Evolutionary conservation across 441 rosid genomes (phyloP).

Genomic region (Populus hybrid): DNA sequence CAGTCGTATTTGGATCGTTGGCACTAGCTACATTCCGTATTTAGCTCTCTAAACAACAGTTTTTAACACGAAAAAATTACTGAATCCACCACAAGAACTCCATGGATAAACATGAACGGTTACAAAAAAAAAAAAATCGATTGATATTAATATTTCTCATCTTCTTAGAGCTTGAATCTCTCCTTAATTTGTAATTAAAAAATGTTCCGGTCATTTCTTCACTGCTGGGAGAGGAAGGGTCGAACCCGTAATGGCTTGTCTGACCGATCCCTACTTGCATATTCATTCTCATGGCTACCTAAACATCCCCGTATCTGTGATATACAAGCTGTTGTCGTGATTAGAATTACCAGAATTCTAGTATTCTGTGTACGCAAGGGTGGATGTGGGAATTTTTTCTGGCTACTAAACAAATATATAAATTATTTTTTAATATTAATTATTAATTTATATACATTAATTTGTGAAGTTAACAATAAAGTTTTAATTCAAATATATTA

Average conservation of each 20-base stretch:
- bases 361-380: too few relatives aligned
- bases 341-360: conserved; percentile 26
- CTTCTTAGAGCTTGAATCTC: background rate
- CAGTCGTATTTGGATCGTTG: too few relatives aligned
- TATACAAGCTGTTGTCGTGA: conserved; percentile 33
- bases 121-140: background rate
- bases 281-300: conserved; percentile 45
- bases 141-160: background rate
- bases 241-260: conserved; percentile 57
- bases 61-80: background rate
- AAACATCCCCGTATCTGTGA: conserved; percentile 47
- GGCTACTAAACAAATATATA: too few relatives aligned
- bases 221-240: conserved; percentile 59
- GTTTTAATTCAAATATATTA: too few relatives aligned
- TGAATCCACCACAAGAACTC: background rate
- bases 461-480: too few relatives aligned
- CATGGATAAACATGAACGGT: background rate
- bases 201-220: conserved; percentile 14
- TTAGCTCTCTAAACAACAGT: background rate
- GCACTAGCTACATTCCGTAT: too few relatives aligned
- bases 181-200: too few relatives aligned
- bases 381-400: too few relatives aligned
- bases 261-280: conserved; percentile 18
- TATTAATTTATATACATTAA: too few relatives aligned
- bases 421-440: too few relatives aligned